These are phyloP conservation scores for Durusdinium trenchii DNA, from an alignment of 73 alveolate species.

Conservation along the genomic window DNA sequence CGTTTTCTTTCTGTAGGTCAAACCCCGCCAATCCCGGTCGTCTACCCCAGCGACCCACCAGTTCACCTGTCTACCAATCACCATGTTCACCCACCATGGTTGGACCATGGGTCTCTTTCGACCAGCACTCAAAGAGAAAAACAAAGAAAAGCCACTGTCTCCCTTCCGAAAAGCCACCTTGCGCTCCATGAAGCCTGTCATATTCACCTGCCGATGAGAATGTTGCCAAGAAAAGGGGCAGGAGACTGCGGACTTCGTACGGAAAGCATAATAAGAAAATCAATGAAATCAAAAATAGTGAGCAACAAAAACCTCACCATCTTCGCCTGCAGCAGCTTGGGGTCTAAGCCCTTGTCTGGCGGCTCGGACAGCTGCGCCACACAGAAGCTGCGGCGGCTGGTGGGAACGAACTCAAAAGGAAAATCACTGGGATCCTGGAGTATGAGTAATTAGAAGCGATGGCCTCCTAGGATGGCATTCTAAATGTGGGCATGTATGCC, in stretches of 20 bases:
- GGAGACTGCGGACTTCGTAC: not conserved
- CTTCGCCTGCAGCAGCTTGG: constrained; percentile 83
- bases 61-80: no score
- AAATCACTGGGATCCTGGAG: no score
- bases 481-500: no score
- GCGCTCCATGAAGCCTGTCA: constrained; percentile 86
- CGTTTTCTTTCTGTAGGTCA: no score
- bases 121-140: no score
- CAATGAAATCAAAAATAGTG: not conserved
- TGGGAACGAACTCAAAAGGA: not conserved
- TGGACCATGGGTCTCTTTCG: no score
- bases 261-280: not conserved
- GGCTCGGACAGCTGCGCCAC: constrained; percentile 95
- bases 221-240: not conserved
- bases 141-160: not conserved
- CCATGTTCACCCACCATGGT: no score
- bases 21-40: no score
- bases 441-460: no score
- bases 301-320: not conserved
- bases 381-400: constrained; percentile 73
- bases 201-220: constrained; percentile 37
- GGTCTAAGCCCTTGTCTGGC: constrained; percentile 89
- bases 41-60: no score
- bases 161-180: constrained; percentile 28
- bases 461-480: no score